Base-by-base conservation (phyloP, 495 filamentous ascomycete species). In the Margaritispora aquatica region DNA sequence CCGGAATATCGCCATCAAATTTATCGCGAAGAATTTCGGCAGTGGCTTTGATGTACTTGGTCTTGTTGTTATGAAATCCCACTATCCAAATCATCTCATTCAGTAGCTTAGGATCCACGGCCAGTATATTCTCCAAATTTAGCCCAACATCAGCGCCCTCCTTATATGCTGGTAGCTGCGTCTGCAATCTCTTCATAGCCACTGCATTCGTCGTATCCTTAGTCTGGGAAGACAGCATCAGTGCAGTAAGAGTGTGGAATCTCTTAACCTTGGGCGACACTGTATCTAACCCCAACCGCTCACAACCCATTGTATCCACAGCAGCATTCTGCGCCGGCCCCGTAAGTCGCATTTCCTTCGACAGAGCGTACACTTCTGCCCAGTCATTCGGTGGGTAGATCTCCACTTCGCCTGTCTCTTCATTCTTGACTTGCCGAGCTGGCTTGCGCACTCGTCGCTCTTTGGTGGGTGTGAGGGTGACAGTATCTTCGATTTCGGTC, bases 271-370 rank as follows among this genome's bases (percentile, higher is more conserved):
- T 70, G 31, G 85, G 77, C 21, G 74, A 75, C 1, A 74, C 73
- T 24, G 68, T 69, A 0, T 73, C 60, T 36, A 80, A 73, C 0
- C 86, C 89, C 1, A 97, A 79, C 15, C 86, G 82, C 61, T 93
- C 90, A 68, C 94, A 98, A 20, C 94, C 94, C 94, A 98, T 97
- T 0, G 95, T 97, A 73, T 98, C 94, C 0, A 98, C 94, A 1
- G 93, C 89, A 2, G 94, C 94, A 57, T 79, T 74, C 27, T 54
- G 58, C 50, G 73, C 68, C 0, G 80, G 77, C n/a, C 88, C 85
- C 41, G 81, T 80, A 54, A 78, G 77, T 1, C 94, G 85, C 90
- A 97, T 97, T 65, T 81, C 80, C 63, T 84, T 86, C 34, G 92
- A 87, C 0, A 82, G 76, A 36, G 79, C 71, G 71, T 97, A 98